Evolutionary conservation across 1,139 yeast genomes (phyloP).

Genomic region (Eremothecium gossypii): DNA sequence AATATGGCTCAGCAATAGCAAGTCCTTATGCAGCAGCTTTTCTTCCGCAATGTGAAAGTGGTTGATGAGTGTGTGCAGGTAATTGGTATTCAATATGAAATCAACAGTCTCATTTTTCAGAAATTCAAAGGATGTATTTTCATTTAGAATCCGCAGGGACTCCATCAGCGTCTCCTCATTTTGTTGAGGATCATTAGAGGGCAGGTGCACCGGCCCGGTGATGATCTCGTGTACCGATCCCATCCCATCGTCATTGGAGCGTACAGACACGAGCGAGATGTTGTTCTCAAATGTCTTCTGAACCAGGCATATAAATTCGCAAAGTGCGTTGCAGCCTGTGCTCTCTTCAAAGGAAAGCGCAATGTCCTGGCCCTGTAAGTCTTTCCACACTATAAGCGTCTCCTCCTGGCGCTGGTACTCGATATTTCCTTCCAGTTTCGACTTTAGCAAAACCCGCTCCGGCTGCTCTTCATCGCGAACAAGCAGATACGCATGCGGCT

Average conservation of each 20-base stretch:
- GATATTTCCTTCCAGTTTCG: slow-evolving; percentile 60
- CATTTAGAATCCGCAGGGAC: slow-evolving; percentile 44
- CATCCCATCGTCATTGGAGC: slow-evolving; percentile 40
- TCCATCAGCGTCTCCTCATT: slow-evolving; percentile 39
- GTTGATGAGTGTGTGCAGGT: slow-evolving; percentile 42
- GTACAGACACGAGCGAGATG: slow-evolving; percentile 65
- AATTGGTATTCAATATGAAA: slow-evolving; percentile 42
- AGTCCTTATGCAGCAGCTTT: slow-evolving; percentile 38
- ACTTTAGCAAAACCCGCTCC: slow-evolving; percentile 50
- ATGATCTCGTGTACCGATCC: slow-evolving; percentile 53
- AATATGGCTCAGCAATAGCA: slow-evolving; percentile 64
- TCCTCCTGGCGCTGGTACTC: slow-evolving; percentile 94
- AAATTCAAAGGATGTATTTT: slow-evolving; percentile 48
- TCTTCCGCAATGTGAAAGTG: slow-evolving; percentile 51
- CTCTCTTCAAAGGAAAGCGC: slow-evolving; percentile 91
- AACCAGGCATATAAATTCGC: slow-evolving; percentile 67
- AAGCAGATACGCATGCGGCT: slow-evolving; percentile 42
- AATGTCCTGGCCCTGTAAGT: slow-evolving; percentile 63
- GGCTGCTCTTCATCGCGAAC: slow-evolving; percentile 66
- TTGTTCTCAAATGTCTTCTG: slow-evolving; percentile 58
- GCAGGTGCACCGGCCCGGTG: slow-evolving; percentile 70
- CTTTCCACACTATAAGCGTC: slow-evolving; percentile 92
- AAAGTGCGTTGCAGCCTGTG: slow-evolving; percentile 76
- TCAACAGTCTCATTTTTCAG: slow-evolving; percentile 46
- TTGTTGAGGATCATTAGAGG: slow-evolving; percentile 43